Percentiles rank a stretch among this genome's conserved stretches.
These are phyloP conservation scores for Cardiospermum halicacabum DNA, from an alignment of 345 rosid species.

Conservation along the genomic window DNA sequence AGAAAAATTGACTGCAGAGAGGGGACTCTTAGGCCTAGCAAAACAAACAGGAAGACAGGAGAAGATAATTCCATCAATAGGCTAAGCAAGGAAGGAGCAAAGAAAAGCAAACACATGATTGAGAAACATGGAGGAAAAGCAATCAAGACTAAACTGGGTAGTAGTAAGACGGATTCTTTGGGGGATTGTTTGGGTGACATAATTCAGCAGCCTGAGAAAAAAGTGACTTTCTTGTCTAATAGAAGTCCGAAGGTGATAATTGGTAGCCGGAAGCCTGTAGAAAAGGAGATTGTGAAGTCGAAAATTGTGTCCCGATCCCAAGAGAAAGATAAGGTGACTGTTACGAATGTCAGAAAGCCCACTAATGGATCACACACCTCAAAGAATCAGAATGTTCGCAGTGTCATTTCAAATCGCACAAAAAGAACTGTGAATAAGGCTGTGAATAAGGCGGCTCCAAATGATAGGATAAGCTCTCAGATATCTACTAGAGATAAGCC, in stretches of 20 bases:
- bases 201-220: conserved; percentile 23
- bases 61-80: conserved; percentile 22
- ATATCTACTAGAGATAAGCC: conserved; percentile 27
- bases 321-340: conserved; percentile 32
- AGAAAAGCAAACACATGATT: conserved; percentile 19
- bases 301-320: conserved; percentile 32
- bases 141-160: conserved; percentile 24
- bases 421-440: conserved; percentile 11
- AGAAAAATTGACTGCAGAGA: conserved; percentile 29
- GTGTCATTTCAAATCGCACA: conserved; percentile 22
- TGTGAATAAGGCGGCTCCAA: conserved; percentile 7
- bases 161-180: conserved; percentile 28
- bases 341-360: conserved; percentile 28
- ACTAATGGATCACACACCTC: conserved; percentile 24
- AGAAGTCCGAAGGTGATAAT: conserved; percentile 26
- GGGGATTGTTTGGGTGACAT: conserved; percentile 22
- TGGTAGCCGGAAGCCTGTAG: conserved; percentile 26
- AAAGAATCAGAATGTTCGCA: conserved; percentile 21
- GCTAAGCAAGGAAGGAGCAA: conserved; percentile 28
- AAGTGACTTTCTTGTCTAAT: conserved; percentile 28
- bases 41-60: conserved; percentile 15
- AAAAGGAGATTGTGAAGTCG: conserved; percentile 30
- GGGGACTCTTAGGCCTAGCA: conserved; percentile 12
- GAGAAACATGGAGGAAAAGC: conserved; percentile 31
- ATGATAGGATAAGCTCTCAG: conserved; percentile 21